These are phyloP conservation scores for Hypoxylon sp. DNA, from an alignment of 2,329 filamentous ascomycete genomes.

Conservation along the genomic window DNA sequence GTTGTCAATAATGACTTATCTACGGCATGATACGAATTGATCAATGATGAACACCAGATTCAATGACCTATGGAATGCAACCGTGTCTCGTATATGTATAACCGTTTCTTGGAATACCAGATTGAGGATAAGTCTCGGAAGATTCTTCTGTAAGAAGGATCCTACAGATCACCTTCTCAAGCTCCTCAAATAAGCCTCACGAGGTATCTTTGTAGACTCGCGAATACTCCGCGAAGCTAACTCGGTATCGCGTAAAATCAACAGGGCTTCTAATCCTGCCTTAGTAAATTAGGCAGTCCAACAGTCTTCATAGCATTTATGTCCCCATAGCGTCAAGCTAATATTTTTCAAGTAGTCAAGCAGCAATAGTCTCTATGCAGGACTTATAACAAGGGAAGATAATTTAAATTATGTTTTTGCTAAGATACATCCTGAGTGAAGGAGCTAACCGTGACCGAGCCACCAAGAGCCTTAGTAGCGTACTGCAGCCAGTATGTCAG, in stretches of 20 bases:
- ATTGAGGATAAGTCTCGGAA: background rate
- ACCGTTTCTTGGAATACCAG: background rate
- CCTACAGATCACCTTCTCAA: too few species aligned
- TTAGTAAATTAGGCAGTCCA: too few species aligned
- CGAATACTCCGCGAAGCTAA: too few species aligned
- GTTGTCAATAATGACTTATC: conserved; percentile 6
- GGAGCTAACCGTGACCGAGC: background rate
- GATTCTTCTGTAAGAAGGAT: too few species aligned
- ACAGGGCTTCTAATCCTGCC: too few species aligned
- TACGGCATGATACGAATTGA: conserved; percentile 20
- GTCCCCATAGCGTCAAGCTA: too few species aligned
- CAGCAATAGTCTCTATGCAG: too few species aligned
- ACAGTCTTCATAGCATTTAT: too few species aligned
- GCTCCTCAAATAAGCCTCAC: too few species aligned
- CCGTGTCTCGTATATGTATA: background rate
- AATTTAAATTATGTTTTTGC: background rate
- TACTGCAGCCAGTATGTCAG: background rate
- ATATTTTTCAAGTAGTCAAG: background rate
- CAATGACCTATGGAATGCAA: background rate
- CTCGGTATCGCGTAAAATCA: too few species aligned
- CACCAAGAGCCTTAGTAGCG: background rate
- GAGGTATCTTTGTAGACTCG: too few species aligned
- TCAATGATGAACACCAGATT: background rate
- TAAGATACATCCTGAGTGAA: background rate
- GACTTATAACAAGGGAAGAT: too few species aligned